These are phyloP conservation scores for Madurella mycetomatis DNA, from an alignment of 2,329 filamentous ascomycete species.

Conservation along the genomic window DNA sequence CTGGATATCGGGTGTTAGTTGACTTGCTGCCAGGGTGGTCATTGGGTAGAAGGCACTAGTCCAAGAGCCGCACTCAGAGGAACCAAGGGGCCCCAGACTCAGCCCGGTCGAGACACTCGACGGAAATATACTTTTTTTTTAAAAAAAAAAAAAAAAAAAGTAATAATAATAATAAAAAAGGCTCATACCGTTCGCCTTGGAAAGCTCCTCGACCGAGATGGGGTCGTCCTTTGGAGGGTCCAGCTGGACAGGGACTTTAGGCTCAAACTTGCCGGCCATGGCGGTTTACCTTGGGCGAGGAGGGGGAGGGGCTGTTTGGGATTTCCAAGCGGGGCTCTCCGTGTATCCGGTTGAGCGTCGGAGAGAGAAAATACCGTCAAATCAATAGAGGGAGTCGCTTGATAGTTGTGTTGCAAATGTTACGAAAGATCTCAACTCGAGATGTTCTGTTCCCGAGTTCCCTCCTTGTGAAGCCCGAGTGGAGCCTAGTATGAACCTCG, in stretches of 20 bases:
- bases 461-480: neutral
- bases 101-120: neutral
- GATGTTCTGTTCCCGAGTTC: neutral
- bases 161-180: neutral
- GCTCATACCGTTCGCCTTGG: slow-evolving; percentile 72
- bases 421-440: too few species aligned
- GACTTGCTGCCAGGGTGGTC: neutral
- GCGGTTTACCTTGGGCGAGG: neutral
- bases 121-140: too few species aligned
- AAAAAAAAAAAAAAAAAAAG: too few species aligned
- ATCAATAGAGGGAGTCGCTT: neutral
- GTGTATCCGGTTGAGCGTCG: neutral
- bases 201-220: slow-evolving; percentile 75
- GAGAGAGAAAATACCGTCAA: neutral
- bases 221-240: slow-evolving; percentile 81
- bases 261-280: slow-evolving; percentile 68
- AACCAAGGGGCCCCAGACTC: neutral
- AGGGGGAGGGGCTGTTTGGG: neutral
- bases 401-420: too few species aligned
- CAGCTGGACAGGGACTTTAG: slow-evolving; percentile 70
- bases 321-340: neutral
- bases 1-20: slow-evolving; percentile 37
- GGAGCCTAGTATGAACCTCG: slow-evolving; percentile 2
- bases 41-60: too few species aligned
- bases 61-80: too few species aligned